Evolutionary conservation across 1,284 basidiomycete species (phyloP), one percentile per base, ranked within the genome.

Genomic region (Pascua sp.): DNA sequence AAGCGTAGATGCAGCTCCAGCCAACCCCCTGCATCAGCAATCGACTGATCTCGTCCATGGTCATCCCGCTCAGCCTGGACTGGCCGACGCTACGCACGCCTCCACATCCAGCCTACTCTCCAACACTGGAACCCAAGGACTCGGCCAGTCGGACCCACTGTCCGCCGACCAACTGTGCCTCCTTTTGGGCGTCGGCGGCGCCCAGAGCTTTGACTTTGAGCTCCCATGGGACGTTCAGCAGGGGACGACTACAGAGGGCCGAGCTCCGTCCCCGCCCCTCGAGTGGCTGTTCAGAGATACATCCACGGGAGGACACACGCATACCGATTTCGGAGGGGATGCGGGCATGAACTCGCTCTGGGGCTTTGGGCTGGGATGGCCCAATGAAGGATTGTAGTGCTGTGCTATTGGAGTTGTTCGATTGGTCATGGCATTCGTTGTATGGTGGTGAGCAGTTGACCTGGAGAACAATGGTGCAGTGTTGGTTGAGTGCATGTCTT

Each of bases 271-370:
- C 32, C 46, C 46, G 36, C 46, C 46, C 7, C 53, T 54, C 36
- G 53, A 54, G 46, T 54, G 53, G 53, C 47, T 54, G 16, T 47
- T 48, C 36, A 48, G 43, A 36, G 53, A 54, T n/a, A 46, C 36
- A n/a, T 40, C 43, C 8, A 8, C 40, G 40, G 24, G 24, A 32
- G 24, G 24, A 32, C 24, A 32, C 24, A 32, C 24, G 24, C 24
- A 7, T 32, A 32, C 24, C 24, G 24, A 32, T 32, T 32, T 32
- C 7, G 24, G 24, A 3, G 24, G 24, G 4, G 24, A 32, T 3
- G 43, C 42, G 3, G 50, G 50, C 13, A 42, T 42, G 10, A 39
- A 37, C 43, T 36, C 42, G 17, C n/a, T 51, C 11, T 51, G 50
- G 50, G 42, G 36, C 11, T 45, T 45, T 38, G 50, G 50, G 17